Percentiles rank a stretch among this genome's conserved stretches.
Conservation (phyloP, 208 protist species). For the Angomonas ambiguus region DNA sequence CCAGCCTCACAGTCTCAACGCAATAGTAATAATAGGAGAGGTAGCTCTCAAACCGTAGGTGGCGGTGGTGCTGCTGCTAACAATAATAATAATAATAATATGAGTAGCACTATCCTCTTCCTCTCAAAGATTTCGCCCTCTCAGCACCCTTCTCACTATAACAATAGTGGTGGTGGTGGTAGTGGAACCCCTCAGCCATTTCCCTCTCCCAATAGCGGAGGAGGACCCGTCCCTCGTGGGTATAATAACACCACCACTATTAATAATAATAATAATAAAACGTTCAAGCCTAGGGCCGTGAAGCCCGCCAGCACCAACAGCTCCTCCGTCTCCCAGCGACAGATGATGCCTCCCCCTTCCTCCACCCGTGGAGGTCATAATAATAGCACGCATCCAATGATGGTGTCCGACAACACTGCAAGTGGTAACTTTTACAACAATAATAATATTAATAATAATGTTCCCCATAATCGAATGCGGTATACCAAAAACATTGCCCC, state of each 20-base stretch:
- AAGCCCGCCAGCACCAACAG: not conserved
- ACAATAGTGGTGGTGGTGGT: too few species aligned
- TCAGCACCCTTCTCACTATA: too few species aligned
- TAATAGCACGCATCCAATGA: too few species aligned
- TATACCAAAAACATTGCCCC: constrained; percentile 57
- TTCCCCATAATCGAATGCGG: constrained; percentile 19
- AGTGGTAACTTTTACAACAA: constrained; percentile 6
- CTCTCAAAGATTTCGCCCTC: too few species aligned
- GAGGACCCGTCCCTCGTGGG: too few species aligned
- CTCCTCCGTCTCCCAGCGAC: not conserved
- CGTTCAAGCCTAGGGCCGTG: not conserved
- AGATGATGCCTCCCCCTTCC: too few species aligned
- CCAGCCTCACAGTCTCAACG: not conserved
- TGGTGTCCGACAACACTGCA: not conserved
- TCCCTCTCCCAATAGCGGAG: too few species aligned
- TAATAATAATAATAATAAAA: not conserved
- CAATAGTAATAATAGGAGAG: not conserved
- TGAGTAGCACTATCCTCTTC: too few species aligned
- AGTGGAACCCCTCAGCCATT: too few species aligned
- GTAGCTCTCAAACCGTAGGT: too few species aligned
- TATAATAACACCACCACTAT: not conserved
- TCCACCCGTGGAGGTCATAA: not conserved
- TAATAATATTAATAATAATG: constrained; percentile 1
- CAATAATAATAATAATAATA: too few species aligned
- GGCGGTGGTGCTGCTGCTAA: too few species aligned